Base-by-base conservation (phyloP, 495 filamentous ascomycete genomes). In the Talaromyces proteolyticus region DNA sequence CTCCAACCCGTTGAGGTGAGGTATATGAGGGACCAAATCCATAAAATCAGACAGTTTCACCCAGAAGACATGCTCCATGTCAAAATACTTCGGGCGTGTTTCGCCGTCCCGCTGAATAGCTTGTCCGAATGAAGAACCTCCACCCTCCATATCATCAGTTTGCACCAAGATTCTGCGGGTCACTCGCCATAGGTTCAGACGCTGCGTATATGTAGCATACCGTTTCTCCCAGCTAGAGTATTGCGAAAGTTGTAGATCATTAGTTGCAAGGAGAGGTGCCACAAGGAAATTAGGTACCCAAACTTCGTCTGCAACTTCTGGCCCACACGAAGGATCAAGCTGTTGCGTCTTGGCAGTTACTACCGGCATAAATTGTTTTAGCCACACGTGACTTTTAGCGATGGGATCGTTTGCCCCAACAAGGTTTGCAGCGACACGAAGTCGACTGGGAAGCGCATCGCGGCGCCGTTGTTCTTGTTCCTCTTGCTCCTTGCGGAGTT, bases 261-360 rank as follows among this genome's bases (percentile, higher is more conserved):
- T 87, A 44, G 87, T 85, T 24, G 86, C 87, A 23, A 91, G 69
- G 20, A 91, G 69, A 16, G 87, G 77, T 16, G 87, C 86, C 49
- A 83, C 83, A 57, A 91, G 78, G 40, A 85, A 83, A 53, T 89
- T 91, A 23, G 87, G 79, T 55, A 90, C 70, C 86, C 87, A 91
- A 62, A 80, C 76, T 55, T 91, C 87, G 20, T 73, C 65, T 6
- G 69, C 68, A 37, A 70, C 51, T 20, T 77, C 67, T 21, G 45
- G 44, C 17, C 52, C 56, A 58, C 70, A 78, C 18, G 49, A 50
- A 24, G 71, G 65, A 29, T 78, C 67, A 18, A 80, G 64, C 43
- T 79, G 73, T 25, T 59, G 51, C 10, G 72, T 76, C 39, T 67
- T 65, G 11, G 69, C 77, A 34, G 74, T 78, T 16, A 72, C 72